Base-by-base conservation (phyloP, 2,329 filamentous ascomycete species). In the Aspergillus chevalieri region DNA sequence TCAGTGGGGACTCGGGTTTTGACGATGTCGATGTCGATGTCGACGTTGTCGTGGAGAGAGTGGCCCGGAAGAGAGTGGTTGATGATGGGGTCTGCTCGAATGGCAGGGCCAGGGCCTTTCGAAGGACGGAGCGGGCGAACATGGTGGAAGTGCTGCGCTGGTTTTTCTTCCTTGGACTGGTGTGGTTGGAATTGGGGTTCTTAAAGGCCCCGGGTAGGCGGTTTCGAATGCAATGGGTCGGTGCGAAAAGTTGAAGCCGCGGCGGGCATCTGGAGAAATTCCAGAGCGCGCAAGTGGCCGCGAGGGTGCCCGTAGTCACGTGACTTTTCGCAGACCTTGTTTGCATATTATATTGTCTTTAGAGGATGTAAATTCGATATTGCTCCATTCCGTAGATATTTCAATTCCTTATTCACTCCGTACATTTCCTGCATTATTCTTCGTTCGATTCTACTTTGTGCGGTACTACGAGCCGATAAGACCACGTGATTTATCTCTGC, bases 61-160 rank as follows among this genome's bases (percentile, higher is more conserved):
- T 67, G 58, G 69, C 70, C 60, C 71, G 69, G 62, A 58, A 54
- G 43, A 39, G 49, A 17, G 54, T 52, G 47, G 22, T 66, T 58
- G 57, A 56, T 52, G 57, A 60, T 53, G 56, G 61, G 51, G 56
- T 53, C 47, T 52, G 59, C 54, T 55, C 65, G 57, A 52, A 61
- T 19, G 52, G 64, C 54, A 59, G 58, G 52, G 57, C 59, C 52
- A 57, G 62, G 43, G 53, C 62, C 57, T 57, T 60, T 49, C 51
- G 54, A 47, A 69, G 54, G 50, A 64, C 58, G 12, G 67, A 62
- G 52, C 69, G 64, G 44, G 68, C 65, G 43, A 72, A 67, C 69
- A 72, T 72, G 17, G 33, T 59, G 42, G 42, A 48, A 30, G 21
- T 26, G 41, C 47, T 43, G 46, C 44, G 50, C 47, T 48, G 45